Percentiles rank a stretch among this genome's conserved stretches.
Conservation (phyloP, 371 early-diverging fungal species). For the Capniomyces stellatus region DNA sequence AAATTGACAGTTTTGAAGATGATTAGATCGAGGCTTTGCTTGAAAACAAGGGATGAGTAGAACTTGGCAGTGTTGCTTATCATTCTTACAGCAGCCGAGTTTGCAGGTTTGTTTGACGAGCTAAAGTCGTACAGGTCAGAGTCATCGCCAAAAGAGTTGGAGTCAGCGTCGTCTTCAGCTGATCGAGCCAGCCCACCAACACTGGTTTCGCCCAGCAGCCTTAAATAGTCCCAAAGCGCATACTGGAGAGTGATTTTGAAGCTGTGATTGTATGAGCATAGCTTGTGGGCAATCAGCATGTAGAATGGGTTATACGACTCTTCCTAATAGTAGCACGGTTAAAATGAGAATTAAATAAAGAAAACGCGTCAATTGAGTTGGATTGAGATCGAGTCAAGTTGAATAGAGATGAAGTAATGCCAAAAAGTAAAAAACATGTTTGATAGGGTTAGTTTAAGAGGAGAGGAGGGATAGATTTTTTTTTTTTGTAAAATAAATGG, state of each 20-base stretch:
- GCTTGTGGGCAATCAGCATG: conserved; percentile 54
- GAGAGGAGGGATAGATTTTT: too few species aligned
- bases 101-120: conserved; percentile 8
- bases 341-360: too few species aligned
- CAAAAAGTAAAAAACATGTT: too few species aligned
- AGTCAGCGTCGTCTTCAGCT: background rate
- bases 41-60: conserved; percentile 27
- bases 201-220: conserved; percentile 55
- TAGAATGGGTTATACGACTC: conserved; percentile 87
- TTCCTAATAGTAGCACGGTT: too few species aligned
- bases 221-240: conserved; percentile 80
- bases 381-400: too few species aligned
- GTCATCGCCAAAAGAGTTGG: background rate
- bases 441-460: too few species aligned
- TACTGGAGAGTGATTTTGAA: conserved; percentile 88
- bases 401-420: conserved; percentile 55
- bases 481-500: background rate
- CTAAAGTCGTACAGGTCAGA: background rate
- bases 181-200: conserved; percentile 48
- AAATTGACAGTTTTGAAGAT: background rate
- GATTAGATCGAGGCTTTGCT: background rate
- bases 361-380: too few species aligned
- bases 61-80: conserved; percentile 55
- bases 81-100: conserved; percentile 35
- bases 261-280: conserved; percentile 56